These are phyloP conservation scores for Scedosporium minutisporum DNA, from an alignment of 2,329 filamentous ascomycete species.

Conservation along the genomic window DNA sequence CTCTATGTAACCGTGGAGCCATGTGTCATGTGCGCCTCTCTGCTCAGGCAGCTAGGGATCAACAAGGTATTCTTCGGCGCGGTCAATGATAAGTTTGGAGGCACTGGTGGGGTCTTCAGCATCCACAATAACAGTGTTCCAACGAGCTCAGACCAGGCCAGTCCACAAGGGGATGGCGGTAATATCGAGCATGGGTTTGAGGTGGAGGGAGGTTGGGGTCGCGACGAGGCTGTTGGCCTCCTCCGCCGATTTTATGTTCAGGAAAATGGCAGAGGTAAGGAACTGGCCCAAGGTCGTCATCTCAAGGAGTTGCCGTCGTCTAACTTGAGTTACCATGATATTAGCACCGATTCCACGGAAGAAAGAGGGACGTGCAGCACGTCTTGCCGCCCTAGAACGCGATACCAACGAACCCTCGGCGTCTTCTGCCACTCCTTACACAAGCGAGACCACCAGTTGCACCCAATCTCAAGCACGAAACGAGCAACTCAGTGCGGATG, in stretches of 20 bases:
- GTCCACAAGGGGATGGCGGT: conserved; percentile 40
- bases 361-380: conserved; percentile 11
- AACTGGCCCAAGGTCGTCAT: background rate
- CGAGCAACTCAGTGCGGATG: too few relatives aligned
- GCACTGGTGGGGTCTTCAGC: conserved; percentile 85
- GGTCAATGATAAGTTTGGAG: conserved; percentile 92
- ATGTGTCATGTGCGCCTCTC: conserved; percentile 96
- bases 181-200: conserved; percentile 72
- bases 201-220: conserved; percentile 77
- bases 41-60: conserved; percentile 80
- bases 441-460: too few relatives aligned
- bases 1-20: conserved; percentile 98
- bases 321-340: background rate
- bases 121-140: conserved; percentile 46
- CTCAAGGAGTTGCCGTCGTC: background rate
- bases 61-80: conserved; percentile 90
- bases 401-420: background rate
- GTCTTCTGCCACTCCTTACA: too few relatives aligned
- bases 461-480: too few relatives aligned
- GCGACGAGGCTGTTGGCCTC: conserved; percentile 87
- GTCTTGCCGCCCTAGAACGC: conserved; percentile 9
- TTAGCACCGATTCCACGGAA: conserved; percentile 11
- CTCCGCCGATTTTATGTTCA: conserved; percentile 94
- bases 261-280: conserved; percentile 81
- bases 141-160: conserved; percentile 8